These are phyloP conservation scores for Carex arenaria DNA, from an alignment of 202 grass and related monocot genomes.

Conservation along the genomic window DNA sequence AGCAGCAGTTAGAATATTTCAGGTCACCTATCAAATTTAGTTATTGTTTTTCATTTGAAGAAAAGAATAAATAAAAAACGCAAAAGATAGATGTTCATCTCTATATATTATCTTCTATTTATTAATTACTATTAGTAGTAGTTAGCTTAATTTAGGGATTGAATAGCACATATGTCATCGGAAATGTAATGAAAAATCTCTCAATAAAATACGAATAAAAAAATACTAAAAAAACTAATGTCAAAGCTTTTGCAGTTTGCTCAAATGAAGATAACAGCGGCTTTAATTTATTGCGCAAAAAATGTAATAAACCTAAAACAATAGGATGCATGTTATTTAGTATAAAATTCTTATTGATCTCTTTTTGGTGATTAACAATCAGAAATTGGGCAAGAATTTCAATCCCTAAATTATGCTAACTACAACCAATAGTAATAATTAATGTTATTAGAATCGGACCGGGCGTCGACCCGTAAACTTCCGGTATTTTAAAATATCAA, in stretches of 20 bases:
- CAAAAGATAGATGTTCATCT: neutral
- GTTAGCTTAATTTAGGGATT: neutral
- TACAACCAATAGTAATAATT: too few relatives aligned
- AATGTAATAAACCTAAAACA: too few relatives aligned
- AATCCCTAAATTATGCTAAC: too few relatives aligned
- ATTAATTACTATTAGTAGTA: neutral
- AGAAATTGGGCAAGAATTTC: too few relatives aligned
- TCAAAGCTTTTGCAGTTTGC: neutral
- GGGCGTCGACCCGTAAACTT: too few relatives aligned
- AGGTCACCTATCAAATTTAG: neutral
- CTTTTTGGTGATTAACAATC: neutral
- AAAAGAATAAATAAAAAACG: neutral
- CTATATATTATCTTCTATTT: neutral
- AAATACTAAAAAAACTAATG: too few relatives aligned
- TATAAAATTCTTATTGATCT: neutral
- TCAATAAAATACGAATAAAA: neutral
- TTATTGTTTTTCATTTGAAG: neutral
- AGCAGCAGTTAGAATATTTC: constrained; percentile 18
- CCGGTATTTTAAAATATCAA: too few relatives aligned
- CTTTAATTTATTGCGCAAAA: neutral
- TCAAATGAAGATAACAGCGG: neutral
- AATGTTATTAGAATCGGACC: too few relatives aligned
- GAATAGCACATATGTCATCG: neutral
- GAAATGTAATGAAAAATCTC: neutral
- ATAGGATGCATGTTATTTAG: neutral